Conservation (phyloP, 2,329 filamentous ascomycete genomes). For the Hypoxylon sp. region DNA sequence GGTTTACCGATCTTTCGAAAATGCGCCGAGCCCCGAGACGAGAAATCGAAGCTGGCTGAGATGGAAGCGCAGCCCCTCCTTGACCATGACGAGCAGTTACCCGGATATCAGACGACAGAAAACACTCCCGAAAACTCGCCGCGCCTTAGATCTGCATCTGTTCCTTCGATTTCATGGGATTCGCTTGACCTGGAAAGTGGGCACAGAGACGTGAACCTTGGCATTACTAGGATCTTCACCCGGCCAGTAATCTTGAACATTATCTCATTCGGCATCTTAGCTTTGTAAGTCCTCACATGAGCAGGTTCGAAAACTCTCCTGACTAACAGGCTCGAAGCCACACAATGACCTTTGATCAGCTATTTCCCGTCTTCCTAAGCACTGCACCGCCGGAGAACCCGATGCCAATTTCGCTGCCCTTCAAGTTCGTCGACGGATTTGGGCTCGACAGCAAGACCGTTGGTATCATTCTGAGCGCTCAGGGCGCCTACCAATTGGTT, state of each 20-base stretch:
- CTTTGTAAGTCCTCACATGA: conserved; percentile 80
- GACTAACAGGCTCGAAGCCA: conserved; percentile 71
- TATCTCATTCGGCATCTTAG: conserved; percentile 89
- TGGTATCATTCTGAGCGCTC: conserved; percentile 88
- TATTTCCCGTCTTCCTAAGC: conserved; percentile 92
- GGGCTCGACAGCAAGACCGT: conserved; percentile 86
- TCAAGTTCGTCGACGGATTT: conserved; percentile 91
- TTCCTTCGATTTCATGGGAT: conserved; percentile 56
- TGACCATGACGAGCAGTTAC: conserved; percentile 72
- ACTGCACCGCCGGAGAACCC: conserved; percentile 68
- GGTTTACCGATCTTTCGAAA: conserved; percentile 59
- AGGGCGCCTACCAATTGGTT: conserved; percentile 91
- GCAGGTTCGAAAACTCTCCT: conserved; percentile 31
- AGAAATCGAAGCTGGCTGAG: conserved; percentile 58
- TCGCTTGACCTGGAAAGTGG: conserved; percentile 55
- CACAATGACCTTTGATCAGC: conserved; percentile 95
- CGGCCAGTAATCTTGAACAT: conserved; percentile 89
- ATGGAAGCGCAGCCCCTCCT: conserved; percentile 73
- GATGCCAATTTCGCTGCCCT: conserved; percentile 76
- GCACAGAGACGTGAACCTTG: conserved; percentile 41
- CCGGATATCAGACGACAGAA: conserved; percentile 76
- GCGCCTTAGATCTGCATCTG: conserved; percentile 54
- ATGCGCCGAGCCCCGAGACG: conserved; percentile 56
- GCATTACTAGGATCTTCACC: conserved; percentile 79
- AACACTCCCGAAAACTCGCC: conserved; percentile 65